phyloP scores from a whole-genome alignment of 208 protist species.

The Acanthamoeba sp. region DNA sequence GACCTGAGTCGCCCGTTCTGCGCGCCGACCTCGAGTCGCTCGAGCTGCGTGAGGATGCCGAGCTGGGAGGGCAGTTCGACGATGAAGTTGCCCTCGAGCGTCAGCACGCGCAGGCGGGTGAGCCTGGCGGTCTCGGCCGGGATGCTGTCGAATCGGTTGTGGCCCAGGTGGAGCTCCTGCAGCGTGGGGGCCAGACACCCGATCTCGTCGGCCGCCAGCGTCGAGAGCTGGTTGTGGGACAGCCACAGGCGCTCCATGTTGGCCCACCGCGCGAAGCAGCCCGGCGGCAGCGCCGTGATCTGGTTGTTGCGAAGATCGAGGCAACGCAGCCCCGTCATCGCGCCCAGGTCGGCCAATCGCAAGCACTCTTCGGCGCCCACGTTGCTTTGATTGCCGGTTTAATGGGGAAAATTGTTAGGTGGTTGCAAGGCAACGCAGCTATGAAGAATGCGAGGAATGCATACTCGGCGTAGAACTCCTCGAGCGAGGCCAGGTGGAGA shows the following conservation, averaged over 20 bases:
- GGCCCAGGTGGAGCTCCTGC: neutral
- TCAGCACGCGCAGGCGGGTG: neutral
- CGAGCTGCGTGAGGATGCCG: neutral
- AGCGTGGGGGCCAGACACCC: neutral
- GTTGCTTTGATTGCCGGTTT: neutral
- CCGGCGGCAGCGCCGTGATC: neutral
- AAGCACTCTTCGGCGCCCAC: too few relatives aligned
- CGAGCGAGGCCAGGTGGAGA: neutral
- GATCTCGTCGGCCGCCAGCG: neutral
- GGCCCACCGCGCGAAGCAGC: neutral
- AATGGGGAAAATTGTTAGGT: neutral
- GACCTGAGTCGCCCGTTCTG: slow-evolving; percentile 25
- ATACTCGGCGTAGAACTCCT: slow-evolving; percentile 10
- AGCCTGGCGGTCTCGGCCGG: slow-evolving; percentile 35
- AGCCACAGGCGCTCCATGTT: neutral
- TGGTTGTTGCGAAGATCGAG: too few relatives aligned
- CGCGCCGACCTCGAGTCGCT: neutral
- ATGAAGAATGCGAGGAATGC: neutral
- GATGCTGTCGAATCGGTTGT: neutral
- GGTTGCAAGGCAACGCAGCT: too few relatives aligned
- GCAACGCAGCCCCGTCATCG: neutral
- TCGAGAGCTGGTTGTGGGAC: neutral
- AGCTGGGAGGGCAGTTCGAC: slow-evolving; percentile 13
- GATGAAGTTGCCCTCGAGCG: neutral
- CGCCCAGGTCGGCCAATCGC: neutral